Conservation (phyloP, 192 early-diverging fungal species). For the Entophlyctis luteolus region DNA sequence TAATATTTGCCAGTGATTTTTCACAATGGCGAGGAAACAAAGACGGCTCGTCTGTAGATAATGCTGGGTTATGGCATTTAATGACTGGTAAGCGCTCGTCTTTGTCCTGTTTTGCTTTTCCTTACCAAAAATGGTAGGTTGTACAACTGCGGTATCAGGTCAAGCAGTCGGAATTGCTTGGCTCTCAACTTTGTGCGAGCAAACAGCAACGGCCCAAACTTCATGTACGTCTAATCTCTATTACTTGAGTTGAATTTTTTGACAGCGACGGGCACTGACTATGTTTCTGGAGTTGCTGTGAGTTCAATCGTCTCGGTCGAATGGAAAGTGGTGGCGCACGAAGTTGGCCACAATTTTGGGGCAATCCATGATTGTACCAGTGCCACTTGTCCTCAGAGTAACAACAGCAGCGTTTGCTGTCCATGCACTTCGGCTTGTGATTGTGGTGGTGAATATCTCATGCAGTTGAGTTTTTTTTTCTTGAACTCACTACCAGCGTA, state of each 20-base stretch:
- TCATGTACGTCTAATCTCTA: neutral
- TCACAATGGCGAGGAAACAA: conserved; percentile 75
- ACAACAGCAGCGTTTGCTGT: conserved; percentile 57
- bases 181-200: conserved; percentile 70
- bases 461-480: conserved; percentile 18
- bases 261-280: conserved; percentile 36
- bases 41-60: conserved; percentile 50
- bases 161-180: conserved; percentile 78
- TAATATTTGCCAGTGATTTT: conserved; percentile 62
- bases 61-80: conserved; percentile 85
- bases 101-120: conserved; percentile 35
- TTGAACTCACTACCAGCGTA: neutral
- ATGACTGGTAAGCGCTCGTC: conserved; percentile 63
- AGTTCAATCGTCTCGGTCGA: conserved; percentile 78
- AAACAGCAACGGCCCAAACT: conserved; percentile 42
- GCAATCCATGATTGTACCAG: conserved; percentile 84
- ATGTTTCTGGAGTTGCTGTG: conserved; percentile 77
- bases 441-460: conserved; percentile 45
- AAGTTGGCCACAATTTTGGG: conserved; percentile 80
- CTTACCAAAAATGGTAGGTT: conserved; percentile 26
- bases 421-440: conserved; percentile 57
- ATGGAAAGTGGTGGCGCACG: conserved; percentile 94
- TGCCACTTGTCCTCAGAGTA: conserved; percentile 51
- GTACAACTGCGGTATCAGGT: conserved; percentile 20
- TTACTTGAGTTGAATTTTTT: neutral